phyloP scores from a whole-genome alignment of 2,329 filamentous ascomycete species.

The Taxawa tesnikishii region DNA sequence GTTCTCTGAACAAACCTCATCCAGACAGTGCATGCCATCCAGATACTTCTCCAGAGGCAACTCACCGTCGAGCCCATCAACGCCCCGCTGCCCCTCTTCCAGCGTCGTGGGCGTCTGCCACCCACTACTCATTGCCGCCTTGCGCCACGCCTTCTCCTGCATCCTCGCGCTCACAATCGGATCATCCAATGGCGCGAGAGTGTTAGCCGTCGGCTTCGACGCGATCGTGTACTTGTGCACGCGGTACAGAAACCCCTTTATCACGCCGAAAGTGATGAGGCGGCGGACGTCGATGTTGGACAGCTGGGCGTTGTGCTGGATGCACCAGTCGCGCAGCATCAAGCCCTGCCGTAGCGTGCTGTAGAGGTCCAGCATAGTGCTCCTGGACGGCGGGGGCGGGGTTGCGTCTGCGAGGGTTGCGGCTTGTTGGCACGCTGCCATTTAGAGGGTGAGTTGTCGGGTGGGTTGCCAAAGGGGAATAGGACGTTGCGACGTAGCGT shows the following conservation, averaged over 20 bases:
- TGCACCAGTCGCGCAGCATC: conserved; percentile 78
- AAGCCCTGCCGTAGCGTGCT: conserved; percentile 71
- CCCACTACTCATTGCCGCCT: conserved; percentile 18
- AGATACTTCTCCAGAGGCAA: conserved; percentile 49
- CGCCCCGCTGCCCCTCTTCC: conserved; percentile 1
- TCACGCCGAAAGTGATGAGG: conserved; percentile 88
- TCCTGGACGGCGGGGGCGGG: conserved; percentile 7
- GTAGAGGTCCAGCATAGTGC: conserved; percentile 65
- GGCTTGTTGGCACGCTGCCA: too few relatives aligned
- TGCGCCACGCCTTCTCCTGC: conserved; percentile 18
- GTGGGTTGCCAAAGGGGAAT: conserved; percentile 10
- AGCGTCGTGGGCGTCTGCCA: conserved; percentile 13
- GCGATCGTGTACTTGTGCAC: conserved; percentile 70
- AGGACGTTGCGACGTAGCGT: conserved; percentile 55
- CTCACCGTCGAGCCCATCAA: conserved; percentile 1
- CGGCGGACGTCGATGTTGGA: conserved; percentile 74
- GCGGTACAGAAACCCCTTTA: conserved; percentile 87
- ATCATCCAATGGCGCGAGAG: conserved; percentile 7
- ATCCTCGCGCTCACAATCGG: conserved; percentile 8
- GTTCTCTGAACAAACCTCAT: conserved; percentile 70
- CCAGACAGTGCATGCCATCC: conserved; percentile 65
- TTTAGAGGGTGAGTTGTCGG: too few relatives aligned
- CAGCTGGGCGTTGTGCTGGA: conserved; percentile 59
- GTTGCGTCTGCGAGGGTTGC: conserved; percentile 3
- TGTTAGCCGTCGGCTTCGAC: conserved; percentile 8